Percentiles rank a stretch among this genome's conserved stretches.
Evolutionary conservation across 23 red algal genomes (phyloP).

Genomic region (Gracilariopsis chorda): DNA sequence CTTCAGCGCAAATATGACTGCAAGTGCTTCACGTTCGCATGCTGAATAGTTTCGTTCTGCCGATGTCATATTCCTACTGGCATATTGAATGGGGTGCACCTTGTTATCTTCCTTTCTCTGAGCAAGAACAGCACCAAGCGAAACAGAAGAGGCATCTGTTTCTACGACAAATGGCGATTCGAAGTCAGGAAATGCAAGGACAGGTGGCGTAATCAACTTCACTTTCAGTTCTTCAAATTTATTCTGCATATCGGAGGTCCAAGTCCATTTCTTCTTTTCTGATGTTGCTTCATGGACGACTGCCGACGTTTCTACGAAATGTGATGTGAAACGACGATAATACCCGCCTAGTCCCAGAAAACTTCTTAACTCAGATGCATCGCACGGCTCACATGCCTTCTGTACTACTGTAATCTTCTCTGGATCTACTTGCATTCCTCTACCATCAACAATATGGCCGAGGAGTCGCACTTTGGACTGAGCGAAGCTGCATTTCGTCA

Average conservation of each 20-base stretch:
- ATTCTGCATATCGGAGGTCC: background rate
- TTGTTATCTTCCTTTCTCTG: background rate
- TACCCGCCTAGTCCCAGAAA: background rate
- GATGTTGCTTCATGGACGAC: background rate
- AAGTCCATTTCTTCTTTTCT: background rate
- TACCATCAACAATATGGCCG: background rate
- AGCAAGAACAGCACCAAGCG: background rate
- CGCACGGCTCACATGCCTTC: background rate
- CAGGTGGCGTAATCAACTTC: background rate
- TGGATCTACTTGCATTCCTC: background rate
- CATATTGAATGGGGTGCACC: background rate
- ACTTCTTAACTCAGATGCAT: background rate
- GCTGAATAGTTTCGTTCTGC: conserved; percentile 8
- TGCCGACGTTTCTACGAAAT: background rate
- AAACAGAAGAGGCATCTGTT: background rate
- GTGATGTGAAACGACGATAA: background rate
- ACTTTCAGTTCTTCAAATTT: background rate
- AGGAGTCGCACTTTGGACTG: background rate
- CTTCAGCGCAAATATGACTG: background rate
- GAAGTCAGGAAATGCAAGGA: conserved; percentile 8
- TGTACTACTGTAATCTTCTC: background rate
- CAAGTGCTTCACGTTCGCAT: background rate
- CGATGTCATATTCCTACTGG: background rate
- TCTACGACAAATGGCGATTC: background rate
- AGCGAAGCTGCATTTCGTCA: background rate